Conservation (phyloP, 179 eudicot genomes). For the Pouteria campechiana region DNA sequence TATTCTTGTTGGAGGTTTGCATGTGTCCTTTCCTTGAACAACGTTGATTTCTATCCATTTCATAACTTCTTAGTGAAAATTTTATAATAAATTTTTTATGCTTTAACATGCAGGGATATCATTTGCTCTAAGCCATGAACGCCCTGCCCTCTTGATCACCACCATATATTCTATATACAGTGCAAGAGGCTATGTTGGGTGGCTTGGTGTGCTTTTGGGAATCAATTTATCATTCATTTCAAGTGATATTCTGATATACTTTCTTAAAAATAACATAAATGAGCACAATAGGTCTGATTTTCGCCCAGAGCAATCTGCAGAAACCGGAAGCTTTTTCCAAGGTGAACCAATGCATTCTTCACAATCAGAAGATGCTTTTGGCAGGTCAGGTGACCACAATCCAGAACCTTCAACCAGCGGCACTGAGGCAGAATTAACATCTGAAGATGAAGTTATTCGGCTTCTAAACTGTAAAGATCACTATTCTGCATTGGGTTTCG, state of each 20-base stretch:
- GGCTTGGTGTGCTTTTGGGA: slow-evolving; percentile 67
- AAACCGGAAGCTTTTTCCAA: slow-evolving; percentile 31
- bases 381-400: slow-evolving; percentile 43
- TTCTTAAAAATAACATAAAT: slow-evolving; percentile 46
- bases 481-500: slow-evolving; percentile 77
- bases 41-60: neutral
- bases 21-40: slow-evolving; percentile 4
- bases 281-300: slow-evolving; percentile 33
- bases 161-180: slow-evolving; percentile 69
- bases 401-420: slow-evolving; percentile 90
- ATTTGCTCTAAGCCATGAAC: slow-evolving; percentile 48
- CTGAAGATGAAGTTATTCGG: slow-evolving; percentile 88
- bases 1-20: slow-evolving; percentile 55
- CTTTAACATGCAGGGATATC: slow-evolving; percentile 55
- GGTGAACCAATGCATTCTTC: slow-evolving; percentile 29
- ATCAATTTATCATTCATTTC: slow-evolving; percentile 81
- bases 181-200: slow-evolving; percentile 71
- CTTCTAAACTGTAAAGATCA: slow-evolving; percentile 84
- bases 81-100: slow-evolving; percentile 3
- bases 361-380: slow-evolving; percentile 34
- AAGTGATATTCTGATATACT: slow-evolving; percentile 67
- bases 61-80: neutral
- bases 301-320: slow-evolving; percentile 51
- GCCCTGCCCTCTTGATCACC: slow-evolving; percentile 52
- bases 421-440: slow-evolving; percentile 62